These are phyloP conservation scores for Tricholoma terreum DNA, from an alignment of 768 basidiomycete species.

Conservation along the genomic window DNA sequence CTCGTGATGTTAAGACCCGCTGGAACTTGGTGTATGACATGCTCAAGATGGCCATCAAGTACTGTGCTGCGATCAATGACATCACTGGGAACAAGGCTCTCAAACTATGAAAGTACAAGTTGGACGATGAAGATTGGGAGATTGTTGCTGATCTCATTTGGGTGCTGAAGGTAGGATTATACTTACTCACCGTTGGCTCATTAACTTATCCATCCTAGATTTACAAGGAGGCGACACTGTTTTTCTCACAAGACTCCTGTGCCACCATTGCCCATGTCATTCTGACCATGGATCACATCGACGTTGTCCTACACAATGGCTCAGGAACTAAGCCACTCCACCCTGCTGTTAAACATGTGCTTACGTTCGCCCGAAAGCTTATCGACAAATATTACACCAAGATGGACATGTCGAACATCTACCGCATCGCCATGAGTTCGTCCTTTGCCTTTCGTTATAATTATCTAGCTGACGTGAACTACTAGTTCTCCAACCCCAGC, in stretches of 20 bases:
- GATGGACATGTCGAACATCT: constrained; percentile 23
- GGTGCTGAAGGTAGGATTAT: constrained; percentile 22
- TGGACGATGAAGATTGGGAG: constrained; percentile 25
- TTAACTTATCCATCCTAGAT: constrained; percentile 14
- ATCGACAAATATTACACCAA: constrained; percentile 27
- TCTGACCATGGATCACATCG: constrained; percentile 35
- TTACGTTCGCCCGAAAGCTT: constrained; percentile 19
- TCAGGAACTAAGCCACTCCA: background rate
- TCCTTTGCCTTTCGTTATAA: background rate
- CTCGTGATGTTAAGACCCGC: too few species aligned
- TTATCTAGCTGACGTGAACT: background rate
- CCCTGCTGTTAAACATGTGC: constrained; percentile 17
- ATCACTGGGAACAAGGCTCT: constrained; percentile 16
- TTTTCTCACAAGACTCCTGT: constrained; percentile 21
- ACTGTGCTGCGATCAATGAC: constrained; percentile 20
- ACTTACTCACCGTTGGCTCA: background rate
- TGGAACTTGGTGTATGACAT: constrained; percentile 31
- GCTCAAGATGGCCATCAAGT: constrained; percentile 24
- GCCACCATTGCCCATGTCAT: constrained; percentile 30
- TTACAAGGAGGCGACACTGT: constrained; percentile 29
- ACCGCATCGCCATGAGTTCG: constrained; percentile 29
- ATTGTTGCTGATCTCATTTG: constrained; percentile 22
- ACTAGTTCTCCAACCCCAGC: background rate
- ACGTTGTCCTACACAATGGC: constrained; percentile 15
- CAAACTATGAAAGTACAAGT: constrained; percentile 14